Evolutionary conservation across 2,329 filamentous ascomycete genomes (phyloP).

Genomic region (Teratosphaeria epicoccoides): DNA sequence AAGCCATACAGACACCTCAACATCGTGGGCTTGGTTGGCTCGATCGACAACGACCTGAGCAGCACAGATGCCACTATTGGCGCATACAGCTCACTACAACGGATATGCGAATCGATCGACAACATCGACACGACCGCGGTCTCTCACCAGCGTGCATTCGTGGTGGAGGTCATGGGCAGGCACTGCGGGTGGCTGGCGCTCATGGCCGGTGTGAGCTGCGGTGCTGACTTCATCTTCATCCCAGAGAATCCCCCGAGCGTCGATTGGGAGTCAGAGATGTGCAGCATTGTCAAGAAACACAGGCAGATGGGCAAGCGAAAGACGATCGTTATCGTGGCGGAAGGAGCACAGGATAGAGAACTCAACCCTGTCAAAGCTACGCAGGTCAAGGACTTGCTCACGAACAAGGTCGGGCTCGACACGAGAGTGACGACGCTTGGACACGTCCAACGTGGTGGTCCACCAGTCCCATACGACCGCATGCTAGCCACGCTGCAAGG

Average conservation of each 20-base stretch:
- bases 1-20: slow-evolving; percentile 77
- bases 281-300: slow-evolving; percentile 65
- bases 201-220: slow-evolving; percentile 90
- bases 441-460: slow-evolving; percentile 92
- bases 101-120: slow-evolving; percentile 93
- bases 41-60: slow-evolving; percentile 96
- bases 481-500: slow-evolving; percentile 89
- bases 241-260: slow-evolving; percentile 82
- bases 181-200: slow-evolving; percentile 97
- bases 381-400: slow-evolving; percentile 81
- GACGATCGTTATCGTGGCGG: slow-evolving; percentile 95
- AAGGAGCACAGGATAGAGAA: slow-evolving; percentile 78
- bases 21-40: slow-evolving; percentile 91
- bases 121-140: slow-evolving; percentile 92
- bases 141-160: slow-evolving; percentile 91
- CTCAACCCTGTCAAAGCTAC: slow-evolving; percentile 72
- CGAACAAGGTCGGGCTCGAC: slow-evolving; percentile 69
- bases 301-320: slow-evolving; percentile 83
- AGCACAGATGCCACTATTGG: slow-evolving; percentile 96
- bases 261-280: slow-evolving; percentile 88
- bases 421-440: slow-evolving; percentile 91
- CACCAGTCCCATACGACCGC: slow-evolving; percentile 85
- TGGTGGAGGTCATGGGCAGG: slow-evolving; percentile 96
- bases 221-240: slow-evolving; percentile 93
- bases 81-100: slow-evolving; percentile 82